Evolutionary conservation across 108 stramenopile species (phyloP), one percentile per base, ranked within the genome.

Genomic region (Seminavis robusta): DNA sequence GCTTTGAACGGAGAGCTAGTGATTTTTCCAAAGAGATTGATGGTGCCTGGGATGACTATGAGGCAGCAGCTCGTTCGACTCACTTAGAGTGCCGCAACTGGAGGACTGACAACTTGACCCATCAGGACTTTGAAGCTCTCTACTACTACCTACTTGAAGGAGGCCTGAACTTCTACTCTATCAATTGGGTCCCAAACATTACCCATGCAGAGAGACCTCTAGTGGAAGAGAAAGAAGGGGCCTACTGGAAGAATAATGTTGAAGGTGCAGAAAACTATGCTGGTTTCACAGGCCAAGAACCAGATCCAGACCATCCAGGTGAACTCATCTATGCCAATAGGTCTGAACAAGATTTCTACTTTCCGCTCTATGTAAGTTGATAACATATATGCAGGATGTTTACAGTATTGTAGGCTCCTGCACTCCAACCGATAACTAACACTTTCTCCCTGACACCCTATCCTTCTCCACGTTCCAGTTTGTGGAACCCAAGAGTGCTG

Each of bases 161-260:
- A 26, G 20, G 21, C 16, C 17, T 56, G 54, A 25, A 56, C 2
- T 56, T 56, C 17, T 23, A 65, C 40, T 27, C 29, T 45, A 26
- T 46, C 16, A 26, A 42, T 2, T 65, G 63, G 63, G 37, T 47
- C 17, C 63, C 63, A 1, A 55, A 23, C 34, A 45, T 50, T 36
- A 21, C 42, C 9, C n/a, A 6, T 15, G 42, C n/a, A 4, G 42
- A 43, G 21, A 5, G 42, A 15, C 42, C 42, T 16, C 20, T 4
- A 6, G 5, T 43, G 6, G 42, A 43, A 43, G 20, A 43, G 21
- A 21, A 43, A 43, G 15, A 6, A 15, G 42, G 20, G 17, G 42
- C 6, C 10, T 43, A 43, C 23, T 43, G 42, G 42, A 24, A 6
- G 9, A 40, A 27, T 20, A 13, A 3, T 17, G 23, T 37, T 37